A percentile compares a stretch with the other conserved stretches of the same genome.
Evolutionary conservation across 371 early-diverging fungal species (phyloP).

Genomic region (Mortierella sp.): DNA sequence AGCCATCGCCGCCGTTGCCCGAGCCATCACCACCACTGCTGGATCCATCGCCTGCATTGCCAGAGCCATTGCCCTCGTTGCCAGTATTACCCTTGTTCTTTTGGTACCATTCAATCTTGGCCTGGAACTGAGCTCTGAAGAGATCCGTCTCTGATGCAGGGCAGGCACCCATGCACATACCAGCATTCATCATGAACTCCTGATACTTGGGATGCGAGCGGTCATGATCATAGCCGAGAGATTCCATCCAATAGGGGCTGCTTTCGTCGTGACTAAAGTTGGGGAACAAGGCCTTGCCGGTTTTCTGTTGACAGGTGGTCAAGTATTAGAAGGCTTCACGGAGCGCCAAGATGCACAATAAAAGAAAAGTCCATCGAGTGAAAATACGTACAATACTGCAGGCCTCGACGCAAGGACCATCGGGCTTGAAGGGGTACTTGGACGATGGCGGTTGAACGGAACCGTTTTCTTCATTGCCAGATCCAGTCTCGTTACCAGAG

Average conservation of each 20-base stretch:
- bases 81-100: slow-evolving; percentile 25
- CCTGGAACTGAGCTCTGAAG: slow-evolving; percentile 19
- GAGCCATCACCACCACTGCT: neutral
- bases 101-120: slow-evolving; percentile 9
- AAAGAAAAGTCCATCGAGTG: neutral
- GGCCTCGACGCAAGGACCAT: slow-evolving; percentile 18
- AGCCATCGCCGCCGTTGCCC: too few species aligned
- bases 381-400: slow-evolving; percentile 20
- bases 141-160: slow-evolving; percentile 35
- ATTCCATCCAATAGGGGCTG: slow-evolving; percentile 54
- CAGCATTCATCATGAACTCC: slow-evolving; percentile 55
- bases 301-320: slow-evolving; percentile 3
- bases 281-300: slow-evolving; percentile 41
- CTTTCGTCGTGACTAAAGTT: slow-evolving; percentile 50
- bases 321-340: neutral
- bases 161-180: slow-evolving; percentile 54
- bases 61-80: too few species aligned
- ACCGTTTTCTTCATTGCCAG: neutral
- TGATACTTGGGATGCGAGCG: slow-evolving; percentile 47
- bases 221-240: slow-evolving; percentile 42
- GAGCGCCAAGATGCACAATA: neutral
- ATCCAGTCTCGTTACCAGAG: neutral
- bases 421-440: slow-evolving; percentile 21
- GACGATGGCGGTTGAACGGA: neutral
- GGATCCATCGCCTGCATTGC: neutral